Percentiles rank a stretch among this genome's conserved stretches.
Conservation (phyloP, 495 filamentous ascomycete genomes). For the Sabuloglossum arenarium region DNA sequence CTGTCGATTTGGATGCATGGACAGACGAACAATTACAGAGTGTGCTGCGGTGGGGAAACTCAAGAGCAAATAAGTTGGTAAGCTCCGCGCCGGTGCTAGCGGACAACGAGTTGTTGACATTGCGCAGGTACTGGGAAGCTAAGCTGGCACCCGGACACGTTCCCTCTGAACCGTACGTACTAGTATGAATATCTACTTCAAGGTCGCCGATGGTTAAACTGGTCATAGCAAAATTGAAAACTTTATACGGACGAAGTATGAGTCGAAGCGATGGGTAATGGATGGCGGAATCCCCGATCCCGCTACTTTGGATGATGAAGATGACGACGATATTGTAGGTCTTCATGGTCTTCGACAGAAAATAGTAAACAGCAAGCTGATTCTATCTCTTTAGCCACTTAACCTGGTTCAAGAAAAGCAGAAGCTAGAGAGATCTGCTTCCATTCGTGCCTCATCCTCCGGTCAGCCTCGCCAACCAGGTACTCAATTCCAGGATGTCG, state of each 20-base stretch:
- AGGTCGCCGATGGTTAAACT: slow-evolving; percentile 6
- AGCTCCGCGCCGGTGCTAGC: not conserved
- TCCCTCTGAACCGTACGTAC: slow-evolving; percentile 69
- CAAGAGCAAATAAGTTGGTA: slow-evolving; percentile 72
- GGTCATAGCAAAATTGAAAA: slow-evolving; percentile 75
- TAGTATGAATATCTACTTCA: slow-evolving; percentile 2
- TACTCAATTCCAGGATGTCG: slow-evolving; percentile 26
- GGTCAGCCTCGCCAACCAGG: slow-evolving; percentile 9
- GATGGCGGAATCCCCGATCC: slow-evolving; percentile 89
- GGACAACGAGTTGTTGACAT: slow-evolving; percentile 9
- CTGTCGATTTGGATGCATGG: slow-evolving; percentile 92
- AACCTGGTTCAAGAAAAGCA: slow-evolving; percentile 55
- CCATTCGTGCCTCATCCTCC: slow-evolving; percentile 23
- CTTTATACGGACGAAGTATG: slow-evolving; percentile 97
- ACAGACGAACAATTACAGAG: slow-evolving; percentile 93
- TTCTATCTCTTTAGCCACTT: slow-evolving; percentile 28
- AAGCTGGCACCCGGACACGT: slow-evolving; percentile 81
- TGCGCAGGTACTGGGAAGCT: slow-evolving; percentile 73
- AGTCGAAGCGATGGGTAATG: slow-evolving; percentile 96
- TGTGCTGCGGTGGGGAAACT: slow-evolving; percentile 84
- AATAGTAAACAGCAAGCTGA: not conserved
- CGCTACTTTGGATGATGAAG: slow-evolving; percentile 58
- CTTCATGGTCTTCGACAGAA: not conserved
- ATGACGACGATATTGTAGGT: slow-evolving; percentile 60
- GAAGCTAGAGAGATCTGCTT: slow-evolving; percentile 40